These are phyloP conservation scores for Penicillium roqueforti DNA, from an alignment of 495 filamentous ascomycete genomes.

Conservation along the genomic window DNA sequence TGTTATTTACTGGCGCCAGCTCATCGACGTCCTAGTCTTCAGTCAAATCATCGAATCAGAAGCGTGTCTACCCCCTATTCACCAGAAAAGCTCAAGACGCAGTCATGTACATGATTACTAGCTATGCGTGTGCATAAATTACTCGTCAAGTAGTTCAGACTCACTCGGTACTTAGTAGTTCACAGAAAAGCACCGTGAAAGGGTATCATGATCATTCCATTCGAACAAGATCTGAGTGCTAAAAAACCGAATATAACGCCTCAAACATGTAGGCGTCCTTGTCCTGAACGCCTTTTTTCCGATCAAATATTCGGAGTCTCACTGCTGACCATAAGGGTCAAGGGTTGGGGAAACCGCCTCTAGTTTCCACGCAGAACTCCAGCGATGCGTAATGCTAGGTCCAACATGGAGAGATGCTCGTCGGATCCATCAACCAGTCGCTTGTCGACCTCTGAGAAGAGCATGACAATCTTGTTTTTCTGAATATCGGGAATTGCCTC, in stretches of 20 bases:
- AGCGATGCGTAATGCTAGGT: constrained; percentile 75
- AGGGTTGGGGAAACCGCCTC: neutral
- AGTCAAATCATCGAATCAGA: neutral
- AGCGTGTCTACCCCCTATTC: neutral
- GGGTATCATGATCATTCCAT: constrained; percentile 28
- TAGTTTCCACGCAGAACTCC: constrained; percentile 56
- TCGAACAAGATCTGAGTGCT: constrained; percentile 10
- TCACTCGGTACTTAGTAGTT: neutral
- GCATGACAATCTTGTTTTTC: constrained; percentile 84
- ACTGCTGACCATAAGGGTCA: neutral
- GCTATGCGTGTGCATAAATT: neutral
- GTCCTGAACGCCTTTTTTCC: constrained; percentile 16
- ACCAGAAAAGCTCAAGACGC: neutral
- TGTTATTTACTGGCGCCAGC: neutral
- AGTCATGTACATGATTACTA: neutral
- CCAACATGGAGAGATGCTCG: constrained; percentile 86
- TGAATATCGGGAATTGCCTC: constrained; percentile 76
- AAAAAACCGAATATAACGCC: constrained; percentile 23
- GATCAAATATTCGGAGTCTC: neutral
- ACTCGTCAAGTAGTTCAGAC: neutral
- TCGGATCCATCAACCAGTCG: constrained; percentile 95
- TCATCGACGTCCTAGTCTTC: neutral
- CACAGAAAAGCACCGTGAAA: neutral
- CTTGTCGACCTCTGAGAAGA: constrained; percentile 93
- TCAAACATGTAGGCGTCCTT: constrained; percentile 4